These are phyloP conservation scores for Chondrostereum purpureum DNA, from an alignment of 1,284 basidiomycete species.

Conservation along the genomic window DNA sequence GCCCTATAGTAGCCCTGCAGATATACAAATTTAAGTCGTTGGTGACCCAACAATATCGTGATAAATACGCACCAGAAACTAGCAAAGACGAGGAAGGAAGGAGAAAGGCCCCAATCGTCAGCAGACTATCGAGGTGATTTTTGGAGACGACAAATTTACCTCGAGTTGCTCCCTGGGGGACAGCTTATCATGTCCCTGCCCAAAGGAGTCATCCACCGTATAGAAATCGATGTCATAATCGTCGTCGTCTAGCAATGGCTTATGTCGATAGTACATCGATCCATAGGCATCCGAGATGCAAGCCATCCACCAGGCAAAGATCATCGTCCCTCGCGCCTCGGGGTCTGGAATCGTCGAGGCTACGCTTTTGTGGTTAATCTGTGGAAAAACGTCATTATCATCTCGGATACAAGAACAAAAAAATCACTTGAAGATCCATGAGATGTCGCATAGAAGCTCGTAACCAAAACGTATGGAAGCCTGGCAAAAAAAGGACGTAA, in stretches of 20 bases:
- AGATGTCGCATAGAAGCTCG: slow-evolving; percentile 70
- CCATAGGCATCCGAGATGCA: slow-evolving; percentile 47
- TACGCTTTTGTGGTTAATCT: slow-evolving; percentile 79
- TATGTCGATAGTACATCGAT: slow-evolving; percentile 39
- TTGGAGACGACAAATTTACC: slow-evolving; percentile 29
- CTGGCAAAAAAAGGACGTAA: slow-evolving; percentile 33
- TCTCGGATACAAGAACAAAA: too few species aligned
- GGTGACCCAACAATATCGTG: too few species aligned
- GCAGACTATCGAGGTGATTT: slow-evolving; percentile 6
- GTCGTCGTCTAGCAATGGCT: slow-evolving; percentile 40
- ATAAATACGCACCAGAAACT: slow-evolving; percentile 33
- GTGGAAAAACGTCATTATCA: slow-evolving; percentile 15
- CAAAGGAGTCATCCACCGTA: slow-evolving; percentile 63
- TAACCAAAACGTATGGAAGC: slow-evolving; percentile 78
- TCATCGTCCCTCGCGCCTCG: slow-evolving; percentile 71
- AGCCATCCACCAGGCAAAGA: slow-evolving; percentile 80
- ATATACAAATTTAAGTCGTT: too few species aligned
- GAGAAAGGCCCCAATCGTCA: slow-evolving; percentile 1
- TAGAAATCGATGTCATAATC: slow-evolving; percentile 75
- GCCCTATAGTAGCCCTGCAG: slow-evolving; percentile 74
- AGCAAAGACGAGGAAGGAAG: neutral
- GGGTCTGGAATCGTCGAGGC: slow-evolving; percentile 62
- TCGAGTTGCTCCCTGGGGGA: slow-evolving; percentile 71
- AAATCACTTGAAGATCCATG: slow-evolving; percentile 64
- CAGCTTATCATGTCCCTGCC: too few species aligned